phyloP scores from a whole-genome alignment of 371 early-diverging fungal species.

The Mortierella sp. region DNA sequence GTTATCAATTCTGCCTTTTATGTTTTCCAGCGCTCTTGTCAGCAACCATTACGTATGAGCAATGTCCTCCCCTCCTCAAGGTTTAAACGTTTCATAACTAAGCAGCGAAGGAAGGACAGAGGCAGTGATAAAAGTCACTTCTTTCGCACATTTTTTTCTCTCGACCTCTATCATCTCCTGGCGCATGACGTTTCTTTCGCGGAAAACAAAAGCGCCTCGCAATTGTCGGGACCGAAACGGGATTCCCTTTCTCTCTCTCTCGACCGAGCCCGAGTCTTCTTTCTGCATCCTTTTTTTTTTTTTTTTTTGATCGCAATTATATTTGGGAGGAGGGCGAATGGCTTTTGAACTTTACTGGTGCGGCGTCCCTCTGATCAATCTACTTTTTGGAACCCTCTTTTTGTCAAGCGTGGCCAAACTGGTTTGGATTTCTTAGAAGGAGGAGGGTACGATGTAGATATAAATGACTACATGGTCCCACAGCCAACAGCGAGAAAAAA shows the following conservation, averaged over 20 bases:
- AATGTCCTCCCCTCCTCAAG: neutral
- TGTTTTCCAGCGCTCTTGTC: neutral
- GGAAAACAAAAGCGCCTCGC: neutral
- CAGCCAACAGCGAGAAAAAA: neutral
- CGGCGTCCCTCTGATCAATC: neutral
- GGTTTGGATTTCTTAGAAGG: neutral
- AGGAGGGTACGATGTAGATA: neutral
- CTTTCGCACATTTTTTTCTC: neutral
- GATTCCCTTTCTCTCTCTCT: neutral
- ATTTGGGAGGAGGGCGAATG: neutral
- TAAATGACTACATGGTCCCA: too few species aligned
- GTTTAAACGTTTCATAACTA: too few species aligned
- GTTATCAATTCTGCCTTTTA: neutral
- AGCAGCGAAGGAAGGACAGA: neutral
- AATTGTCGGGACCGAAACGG: too few species aligned
- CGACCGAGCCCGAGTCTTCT: neutral
- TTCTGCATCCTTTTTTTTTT: too few species aligned
- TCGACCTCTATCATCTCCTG: neutral
- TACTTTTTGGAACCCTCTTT: neutral
- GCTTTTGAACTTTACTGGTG: neutral
- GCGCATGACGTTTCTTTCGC: neutral
- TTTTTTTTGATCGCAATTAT: neutral
- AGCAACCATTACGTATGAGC: too few species aligned
- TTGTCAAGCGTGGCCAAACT: neutral
- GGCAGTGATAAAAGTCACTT: neutral